Conservation (phyloP, 2,329 filamentous ascomycete species). For the Penicillium occitanis region DNA sequence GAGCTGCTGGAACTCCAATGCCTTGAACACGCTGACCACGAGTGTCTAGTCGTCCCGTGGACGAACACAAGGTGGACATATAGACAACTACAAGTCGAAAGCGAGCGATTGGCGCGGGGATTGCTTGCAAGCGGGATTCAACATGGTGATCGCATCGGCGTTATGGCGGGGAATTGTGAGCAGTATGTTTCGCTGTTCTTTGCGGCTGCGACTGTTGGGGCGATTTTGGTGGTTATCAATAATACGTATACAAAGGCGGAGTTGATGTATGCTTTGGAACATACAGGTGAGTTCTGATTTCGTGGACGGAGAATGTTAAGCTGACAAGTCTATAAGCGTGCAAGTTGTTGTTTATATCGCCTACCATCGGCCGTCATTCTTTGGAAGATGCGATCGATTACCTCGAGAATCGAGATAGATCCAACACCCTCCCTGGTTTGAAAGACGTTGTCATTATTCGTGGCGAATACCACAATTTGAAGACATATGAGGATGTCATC, state of each 20-base stretch:
- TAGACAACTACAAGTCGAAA: conserved; percentile 62
- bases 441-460: conserved; percentile 62
- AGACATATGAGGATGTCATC: conserved; percentile 61
- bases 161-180: conserved; percentile 67
- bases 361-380: conserved; percentile 64
- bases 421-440: conserved; percentile 26
- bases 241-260: conserved; percentile 78
- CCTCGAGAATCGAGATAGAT: conserved; percentile 46
- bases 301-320: no score
- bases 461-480: conserved; percentile 55
- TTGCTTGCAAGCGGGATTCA: conserved; percentile 66
- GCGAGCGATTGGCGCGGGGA: conserved; percentile 62
- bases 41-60: conserved; percentile 74
- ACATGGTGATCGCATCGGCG: conserved; percentile 68
- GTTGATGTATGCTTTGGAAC: conserved; percentile 67
- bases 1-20: conserved; percentile 72
- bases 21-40: conserved; percentile 62
- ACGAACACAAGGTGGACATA: conserved; percentile 74
- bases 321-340: conserved; percentile 52
- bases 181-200: conserved; percentile 68
- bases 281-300: conserved; percentile 56
- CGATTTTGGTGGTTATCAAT: conserved; percentile 73
- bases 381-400: conserved; percentile 54
- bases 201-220: conserved; percentile 64
- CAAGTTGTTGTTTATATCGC: conserved; percentile 71